These are phyloP conservation scores for Monilinia fructigena DNA, from an alignment of 2,329 filamentous ascomycete species.

Conservation along the genomic window DNA sequence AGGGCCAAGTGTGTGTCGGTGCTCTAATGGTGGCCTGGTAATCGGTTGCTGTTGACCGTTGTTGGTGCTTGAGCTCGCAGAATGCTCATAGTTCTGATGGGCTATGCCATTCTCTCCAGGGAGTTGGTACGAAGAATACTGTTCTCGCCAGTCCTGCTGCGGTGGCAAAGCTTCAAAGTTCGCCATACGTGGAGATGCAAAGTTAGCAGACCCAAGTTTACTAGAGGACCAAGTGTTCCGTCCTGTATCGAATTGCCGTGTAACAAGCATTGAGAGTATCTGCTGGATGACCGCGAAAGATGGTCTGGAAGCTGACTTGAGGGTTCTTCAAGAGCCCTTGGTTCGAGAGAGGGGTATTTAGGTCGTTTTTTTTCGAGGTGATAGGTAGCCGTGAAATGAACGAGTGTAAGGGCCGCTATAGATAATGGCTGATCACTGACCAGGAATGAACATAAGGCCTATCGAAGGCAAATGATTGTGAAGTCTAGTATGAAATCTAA, in stretches of 20 bases:
- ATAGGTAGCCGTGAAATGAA: slow-evolving; percentile 36
- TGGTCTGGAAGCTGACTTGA: slow-evolving; percentile 10
- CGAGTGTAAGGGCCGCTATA: slow-evolving; percentile 36
- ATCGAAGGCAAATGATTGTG: slow-evolving; percentile 30
- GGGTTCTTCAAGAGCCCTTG: slow-evolving; percentile 15
- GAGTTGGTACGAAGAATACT: slow-evolving; percentile 39
- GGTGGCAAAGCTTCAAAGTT: slow-evolving; percentile 40
- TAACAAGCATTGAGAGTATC: slow-evolving; percentile 42
- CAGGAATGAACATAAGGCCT: slow-evolving; percentile 35
- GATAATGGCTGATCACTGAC: slow-evolving; percentile 36
- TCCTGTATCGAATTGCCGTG: slow-evolving; percentile 42
- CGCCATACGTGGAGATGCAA: slow-evolving; percentile 42
- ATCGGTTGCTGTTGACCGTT: slow-evolving; percentile 29
- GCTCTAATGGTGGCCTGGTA: slow-evolving; percentile 36
- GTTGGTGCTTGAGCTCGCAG: slow-evolving; percentile 33
- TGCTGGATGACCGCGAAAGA: slow-evolving; percentile 26
- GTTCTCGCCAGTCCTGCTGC: slow-evolving; percentile 43
- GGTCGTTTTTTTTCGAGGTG: not conserved
- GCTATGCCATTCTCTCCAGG: slow-evolving; percentile 36
- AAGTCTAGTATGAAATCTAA: slow-evolving; percentile 24
- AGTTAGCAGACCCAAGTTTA: slow-evolving; percentile 40
- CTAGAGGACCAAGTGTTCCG: slow-evolving; percentile 43
- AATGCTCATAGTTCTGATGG: slow-evolving; percentile 35
- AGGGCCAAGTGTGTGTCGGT: slow-evolving; percentile 37
- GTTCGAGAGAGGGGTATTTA: slow-evolving; percentile 17